Evolutionary conservation across 2,329 filamentous ascomycete genomes (phyloP), one percentile per base, ranked within the genome.

Genomic region (Aphanocladium album): DNA sequence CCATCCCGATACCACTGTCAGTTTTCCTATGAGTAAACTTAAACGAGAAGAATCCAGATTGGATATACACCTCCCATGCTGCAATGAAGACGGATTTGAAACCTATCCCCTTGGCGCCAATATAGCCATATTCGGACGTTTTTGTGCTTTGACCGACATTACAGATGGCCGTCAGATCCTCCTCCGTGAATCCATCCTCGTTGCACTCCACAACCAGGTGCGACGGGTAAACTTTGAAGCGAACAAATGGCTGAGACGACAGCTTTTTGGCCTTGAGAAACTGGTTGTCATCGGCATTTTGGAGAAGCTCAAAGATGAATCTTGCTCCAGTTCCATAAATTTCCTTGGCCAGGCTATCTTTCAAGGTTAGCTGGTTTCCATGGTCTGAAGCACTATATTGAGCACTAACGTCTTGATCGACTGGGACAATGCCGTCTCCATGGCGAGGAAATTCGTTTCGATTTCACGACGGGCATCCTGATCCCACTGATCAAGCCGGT

Each of bases 41-140:
- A 67, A 80, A 81, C 0, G 72, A 73, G 59, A 72, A 77, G 21
- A 63, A 21, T 0, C 74, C 72, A 0, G 77, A 80, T 17, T 71
- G 70, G 35, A 80, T 75, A 47, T 71, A 71, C 5, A 76, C 76
- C 30, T 69, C 70, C 46, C 65, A 69, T 1, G 77, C 74, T 1
- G 70, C 76, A 57, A 70, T 77, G 64, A 80, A 80, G 2, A 79
- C 76, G 0, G 77, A 78, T 62, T 80, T 80, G 68, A 80, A 80
- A 0, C 78, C 78, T 35, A 80, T 77, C 14, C 78, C 77, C 62
- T 80, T 80, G 54, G 76, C 76, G n/a, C 78, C 77, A 23, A 79
- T 77, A 47, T 78, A 78, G 6, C 73, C 72, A 19, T 74, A 70
- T 2, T 67, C 66, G 2, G 60, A 65, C 0, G 63, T 68, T 63